Conservation (phyloP, 2,329 filamentous ascomycete genomes). For the Neodidymelliopsis sp. region DNA sequence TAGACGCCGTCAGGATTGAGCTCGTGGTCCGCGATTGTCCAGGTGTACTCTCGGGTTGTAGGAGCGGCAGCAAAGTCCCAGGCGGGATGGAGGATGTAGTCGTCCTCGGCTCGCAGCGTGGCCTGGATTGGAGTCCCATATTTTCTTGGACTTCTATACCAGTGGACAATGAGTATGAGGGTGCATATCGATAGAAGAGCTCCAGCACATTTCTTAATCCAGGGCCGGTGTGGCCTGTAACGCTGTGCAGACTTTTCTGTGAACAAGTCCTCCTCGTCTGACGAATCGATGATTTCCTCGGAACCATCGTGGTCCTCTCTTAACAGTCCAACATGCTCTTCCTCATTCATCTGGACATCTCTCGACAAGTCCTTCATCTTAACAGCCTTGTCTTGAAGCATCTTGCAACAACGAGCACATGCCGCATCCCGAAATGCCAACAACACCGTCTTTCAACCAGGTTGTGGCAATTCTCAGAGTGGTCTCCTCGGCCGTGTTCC, state of each 20-base stretch:
- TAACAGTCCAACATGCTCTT: slow-evolving; percentile 34
- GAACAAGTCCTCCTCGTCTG: neutral
- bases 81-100: slow-evolving; percentile 61
- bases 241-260: neutral
- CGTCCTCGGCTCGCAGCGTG: slow-evolving; percentile 32
- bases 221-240: neutral
- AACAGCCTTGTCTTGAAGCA: slow-evolving; percentile 1
- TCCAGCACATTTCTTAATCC: neutral
- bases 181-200: neutral
- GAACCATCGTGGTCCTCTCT: slow-evolving; percentile 14
- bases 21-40: slow-evolving; percentile 65
- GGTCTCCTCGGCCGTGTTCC: neutral
- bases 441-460: neutral
- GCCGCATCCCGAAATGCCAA: neutral
- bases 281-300: slow-evolving; percentile 5
- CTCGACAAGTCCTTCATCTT: slow-evolving; percentile 13
- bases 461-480: neutral
- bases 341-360: slow-evolving; percentile 1
- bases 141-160: neutral
- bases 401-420: neutral
- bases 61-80: slow-evolving; percentile 64
- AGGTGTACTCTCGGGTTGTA: slow-evolving; percentile 64
- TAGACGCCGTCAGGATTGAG: slow-evolving; percentile 65
- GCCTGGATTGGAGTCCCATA: neutral
- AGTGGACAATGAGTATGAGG: neutral